phyloP scores from a whole-genome alignment of 73 alveolate species.

The Tetrahymena malaccensis region DNA sequence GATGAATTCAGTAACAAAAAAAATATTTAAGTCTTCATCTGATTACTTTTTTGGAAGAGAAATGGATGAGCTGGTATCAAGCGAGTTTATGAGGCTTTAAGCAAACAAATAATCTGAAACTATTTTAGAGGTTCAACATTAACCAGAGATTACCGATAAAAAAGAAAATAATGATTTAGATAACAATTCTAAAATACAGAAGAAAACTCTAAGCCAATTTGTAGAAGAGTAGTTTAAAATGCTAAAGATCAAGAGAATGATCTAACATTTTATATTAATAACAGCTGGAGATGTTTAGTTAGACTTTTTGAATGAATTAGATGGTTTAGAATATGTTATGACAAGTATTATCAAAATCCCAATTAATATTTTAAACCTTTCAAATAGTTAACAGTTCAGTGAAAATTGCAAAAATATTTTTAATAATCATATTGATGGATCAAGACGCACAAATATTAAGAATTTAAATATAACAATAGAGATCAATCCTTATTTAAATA shows the following conservation, averaged over 20 bases:
- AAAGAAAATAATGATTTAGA: background rate
- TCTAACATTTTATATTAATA: background rate
- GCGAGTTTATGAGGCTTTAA: background rate
- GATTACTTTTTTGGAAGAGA: background rate
- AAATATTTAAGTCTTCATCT: background rate
- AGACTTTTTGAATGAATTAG: background rate
- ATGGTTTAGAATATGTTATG: background rate
- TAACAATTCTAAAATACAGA: background rate
- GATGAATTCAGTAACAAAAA: background rate
- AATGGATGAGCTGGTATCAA: background rate
- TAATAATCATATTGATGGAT: background rate
- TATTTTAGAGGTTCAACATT: background rate
- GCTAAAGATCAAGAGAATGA: background rate
- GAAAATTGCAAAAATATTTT: background rate
- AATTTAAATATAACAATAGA: background rate
- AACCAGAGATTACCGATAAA: background rate
- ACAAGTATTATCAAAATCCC: background rate
- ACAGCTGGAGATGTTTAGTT: background rate
- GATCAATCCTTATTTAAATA: background rate
- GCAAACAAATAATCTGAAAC: background rate
- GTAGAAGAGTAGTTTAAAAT: background rate
- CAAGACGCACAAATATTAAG: background rate
- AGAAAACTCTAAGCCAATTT: background rate
- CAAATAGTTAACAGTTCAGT: background rate
- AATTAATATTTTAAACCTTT: background rate